Evolutionary conservation across 345 rosid species (phyloP).

Genomic region (Pseudoturritis turrita): DNA sequence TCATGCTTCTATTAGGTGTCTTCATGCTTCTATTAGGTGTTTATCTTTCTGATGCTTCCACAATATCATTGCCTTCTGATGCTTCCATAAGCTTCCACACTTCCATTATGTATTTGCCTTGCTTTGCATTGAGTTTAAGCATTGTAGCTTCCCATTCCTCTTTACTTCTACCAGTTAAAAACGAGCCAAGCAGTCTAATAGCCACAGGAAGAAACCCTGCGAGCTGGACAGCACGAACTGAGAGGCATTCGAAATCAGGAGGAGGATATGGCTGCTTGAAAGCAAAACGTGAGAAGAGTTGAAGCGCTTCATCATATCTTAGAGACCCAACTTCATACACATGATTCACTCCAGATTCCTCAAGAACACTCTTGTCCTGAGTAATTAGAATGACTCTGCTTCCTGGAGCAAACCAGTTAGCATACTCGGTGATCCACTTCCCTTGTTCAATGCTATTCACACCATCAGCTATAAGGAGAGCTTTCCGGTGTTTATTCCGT

Average conservation of each 20-base stretch:
- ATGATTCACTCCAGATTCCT: background rate
- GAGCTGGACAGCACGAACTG: background rate
- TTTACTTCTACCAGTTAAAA: background rate
- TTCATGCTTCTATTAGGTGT: background rate
- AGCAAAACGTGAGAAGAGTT: conserved; percentile 6
- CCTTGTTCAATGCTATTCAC: background rate
- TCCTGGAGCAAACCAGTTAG: conserved; percentile 10
- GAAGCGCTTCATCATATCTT: background rate
- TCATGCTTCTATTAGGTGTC: background rate
- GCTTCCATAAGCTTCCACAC: background rate
- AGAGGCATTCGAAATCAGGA: background rate
- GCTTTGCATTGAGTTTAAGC: background rate
- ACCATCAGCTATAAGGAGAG: background rate
- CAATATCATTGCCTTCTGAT: background rate
- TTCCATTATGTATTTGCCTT: background rate
- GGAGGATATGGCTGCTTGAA: background rate
- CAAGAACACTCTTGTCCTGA: background rate
- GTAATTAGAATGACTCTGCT: conserved; percentile 10
- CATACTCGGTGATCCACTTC: background rate
- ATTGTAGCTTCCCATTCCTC: background rate
- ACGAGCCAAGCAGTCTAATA: background rate
- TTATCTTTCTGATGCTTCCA: background rate
- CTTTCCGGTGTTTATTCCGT: background rate
- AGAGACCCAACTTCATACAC: conserved; percentile 11
- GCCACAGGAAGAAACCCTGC: background rate